A percentile compares a stretch with the other conserved stretches of the same genome.
These are phyloP conservation scores for Casaregolazyma lundiana DNA, from an alignment of 1,139 yeast species.

Conservation along the genomic window DNA sequence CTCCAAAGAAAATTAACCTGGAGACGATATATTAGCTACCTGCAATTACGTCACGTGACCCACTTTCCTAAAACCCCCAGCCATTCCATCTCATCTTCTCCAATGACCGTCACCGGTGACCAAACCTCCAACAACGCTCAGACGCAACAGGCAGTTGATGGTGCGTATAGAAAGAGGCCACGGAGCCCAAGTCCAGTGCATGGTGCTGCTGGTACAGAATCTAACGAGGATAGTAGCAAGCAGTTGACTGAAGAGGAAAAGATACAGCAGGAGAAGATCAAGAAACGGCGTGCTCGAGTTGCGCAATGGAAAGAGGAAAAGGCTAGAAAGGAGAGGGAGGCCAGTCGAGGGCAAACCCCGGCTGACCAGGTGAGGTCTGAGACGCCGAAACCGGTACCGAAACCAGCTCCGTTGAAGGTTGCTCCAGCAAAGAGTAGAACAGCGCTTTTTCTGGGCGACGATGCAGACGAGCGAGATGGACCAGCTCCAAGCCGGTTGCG, in stretches of 20 bases:
- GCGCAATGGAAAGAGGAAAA: constrained; percentile 35
- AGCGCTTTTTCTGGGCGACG: constrained; percentile 14
- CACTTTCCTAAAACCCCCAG: too few relatives aligned
- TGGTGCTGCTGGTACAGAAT: background rate
- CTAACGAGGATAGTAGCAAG: constrained; percentile 1
- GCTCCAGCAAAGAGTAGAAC: constrained; percentile 8
- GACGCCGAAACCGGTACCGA: background rate
- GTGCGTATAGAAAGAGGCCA: background rate
- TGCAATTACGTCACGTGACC: too few relatives aligned
- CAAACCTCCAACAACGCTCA: background rate
- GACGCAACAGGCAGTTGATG: background rate
- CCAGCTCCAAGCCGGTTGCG: constrained; percentile 3
- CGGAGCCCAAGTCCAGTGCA: background rate
- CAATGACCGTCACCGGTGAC: background rate
- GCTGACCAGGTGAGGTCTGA: constrained; percentile 5
- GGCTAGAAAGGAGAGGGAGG: background rate
- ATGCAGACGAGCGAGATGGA: constrained; percentile 13
- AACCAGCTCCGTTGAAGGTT: background rate
- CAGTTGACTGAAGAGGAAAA: constrained; percentile 11
- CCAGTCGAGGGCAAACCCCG: constrained; percentile 12
- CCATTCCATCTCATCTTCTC: background rate
- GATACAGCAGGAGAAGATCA: constrained; percentile 28
- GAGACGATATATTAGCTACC: too few relatives aligned
- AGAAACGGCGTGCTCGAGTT: constrained; percentile 34
- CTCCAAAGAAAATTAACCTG: too few relatives aligned